phyloP scores from a whole-genome alignment of 371 early-diverging fungal genomes.

The Funneliformis caledonium region DNA sequence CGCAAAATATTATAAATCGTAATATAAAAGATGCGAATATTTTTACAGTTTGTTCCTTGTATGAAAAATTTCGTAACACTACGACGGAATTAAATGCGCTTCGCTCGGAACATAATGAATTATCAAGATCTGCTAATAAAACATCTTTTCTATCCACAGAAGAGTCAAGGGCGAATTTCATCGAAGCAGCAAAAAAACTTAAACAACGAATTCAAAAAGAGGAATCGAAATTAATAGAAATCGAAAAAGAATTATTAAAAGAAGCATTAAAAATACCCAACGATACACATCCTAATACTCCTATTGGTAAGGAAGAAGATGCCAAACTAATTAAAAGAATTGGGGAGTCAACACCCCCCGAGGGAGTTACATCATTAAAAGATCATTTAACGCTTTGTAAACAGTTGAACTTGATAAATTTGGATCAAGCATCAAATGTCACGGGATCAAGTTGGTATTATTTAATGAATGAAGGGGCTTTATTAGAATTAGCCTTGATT shows the following conservation, averaged over 20 bases:
- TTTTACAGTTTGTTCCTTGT: slow-evolving; percentile 54
- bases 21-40: slow-evolving; percentile 56
- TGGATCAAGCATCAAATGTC: slow-evolving; percentile 84
- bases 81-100: slow-evolving; percentile 49
- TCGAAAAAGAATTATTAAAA: slow-evolving; percentile 56
- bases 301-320: slow-evolving; percentile 69
- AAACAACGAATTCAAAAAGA: slow-evolving; percentile 53
- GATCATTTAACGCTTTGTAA: slow-evolving; percentile 76
- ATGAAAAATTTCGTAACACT: slow-evolving; percentile 50
- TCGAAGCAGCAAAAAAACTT: slow-evolving; percentile 54
- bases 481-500: slow-evolving; percentile 84
- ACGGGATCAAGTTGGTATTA: slow-evolving; percentile 89
- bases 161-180: slow-evolving; percentile 46
- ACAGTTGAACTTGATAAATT: slow-evolving; percentile 75
- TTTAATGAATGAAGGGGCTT: slow-evolving; percentile 79
- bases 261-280: slow-evolving; percentile 75
- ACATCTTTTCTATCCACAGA: slow-evolving; percentile 4
- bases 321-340: slow-evolving; percentile 59
- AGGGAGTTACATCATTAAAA: slow-evolving; percentile 25
- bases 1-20: slow-evolving; percentile 60
- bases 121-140: slow-evolving; percentile 44
- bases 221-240: slow-evolving; percentile 48
- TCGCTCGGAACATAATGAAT: slow-evolving; percentile 57
- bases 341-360: slow-evolving; percentile 46
- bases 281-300: slow-evolving; percentile 65